These are phyloP conservation scores for Picochlorum sp. DNA, from an alignment of 139 green algal species.

Conservation along the genomic window DNA sequence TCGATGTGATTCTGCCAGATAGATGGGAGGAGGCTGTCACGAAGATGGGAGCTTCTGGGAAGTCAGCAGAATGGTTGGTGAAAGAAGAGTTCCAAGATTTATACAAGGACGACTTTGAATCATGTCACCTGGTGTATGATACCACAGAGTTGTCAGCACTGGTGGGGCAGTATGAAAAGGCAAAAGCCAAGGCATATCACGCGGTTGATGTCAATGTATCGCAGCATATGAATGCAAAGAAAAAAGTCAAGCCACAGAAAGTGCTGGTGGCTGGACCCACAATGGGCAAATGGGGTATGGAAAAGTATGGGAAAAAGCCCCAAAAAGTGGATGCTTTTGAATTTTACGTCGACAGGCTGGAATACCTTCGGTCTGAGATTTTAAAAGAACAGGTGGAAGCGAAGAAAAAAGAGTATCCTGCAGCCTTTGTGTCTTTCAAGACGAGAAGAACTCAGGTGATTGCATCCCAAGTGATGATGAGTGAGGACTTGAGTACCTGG, in stretches of 20 bases:
- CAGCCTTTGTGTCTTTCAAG: constrained; percentile 57
- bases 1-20: neutral
- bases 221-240: neutral
- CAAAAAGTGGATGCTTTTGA: constrained; percentile 25
- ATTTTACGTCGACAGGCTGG: constrained; percentile 15
- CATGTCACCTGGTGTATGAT: neutral
- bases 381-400: neutral
- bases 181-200: neutral
- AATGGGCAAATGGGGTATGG: constrained; percentile 4
- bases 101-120: constrained; percentile 1
- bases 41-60: neutral
- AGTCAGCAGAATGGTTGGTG: neutral
- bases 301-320: constrained; percentile 25
- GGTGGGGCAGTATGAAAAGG: neutral
- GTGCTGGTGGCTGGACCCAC: neutral
- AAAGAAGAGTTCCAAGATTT: neutral
- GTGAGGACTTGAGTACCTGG: constrained; percentile 39
- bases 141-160: neutral
- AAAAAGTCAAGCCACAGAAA: neutral
- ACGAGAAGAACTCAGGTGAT: constrained; percentile 27
- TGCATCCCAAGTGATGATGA: constrained; percentile 32
- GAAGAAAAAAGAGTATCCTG: constrained; percentile 7
- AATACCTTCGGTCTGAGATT: constrained; percentile 2
- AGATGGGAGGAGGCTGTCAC: constrained; percentile 11
- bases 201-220: neutral